Evolutionary conservation across 345 rosid species (phyloP).

Genomic region (Triadica sebifera): DNA sequence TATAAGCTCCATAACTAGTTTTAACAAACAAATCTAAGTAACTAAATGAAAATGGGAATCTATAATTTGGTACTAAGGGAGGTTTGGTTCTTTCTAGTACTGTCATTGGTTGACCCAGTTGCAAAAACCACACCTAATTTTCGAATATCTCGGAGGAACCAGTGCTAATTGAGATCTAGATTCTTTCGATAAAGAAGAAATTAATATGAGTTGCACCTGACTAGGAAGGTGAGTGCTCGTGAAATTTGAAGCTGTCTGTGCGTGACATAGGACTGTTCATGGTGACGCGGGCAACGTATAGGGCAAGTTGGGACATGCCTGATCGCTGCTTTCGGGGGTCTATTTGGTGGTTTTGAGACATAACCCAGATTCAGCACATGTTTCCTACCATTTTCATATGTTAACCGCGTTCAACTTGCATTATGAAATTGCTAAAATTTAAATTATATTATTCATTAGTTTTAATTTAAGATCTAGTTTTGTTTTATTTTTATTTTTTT

Average conservation of each 20-base stretch:
- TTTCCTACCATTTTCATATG: background rate
- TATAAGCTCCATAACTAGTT: too few relatives aligned
- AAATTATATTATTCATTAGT: background rate
- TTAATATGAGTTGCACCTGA: background rate
- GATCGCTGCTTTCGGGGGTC: constrained; percentile 5
- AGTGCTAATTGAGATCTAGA: background rate
- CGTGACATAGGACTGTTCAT: background rate
- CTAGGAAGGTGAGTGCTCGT: background rate
- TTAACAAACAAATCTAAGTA: too few relatives aligned
- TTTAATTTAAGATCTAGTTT: background rate
- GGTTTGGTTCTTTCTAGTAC: too few relatives aligned
- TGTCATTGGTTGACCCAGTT: background rate
- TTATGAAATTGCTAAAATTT: background rate
- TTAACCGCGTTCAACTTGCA: background rate
- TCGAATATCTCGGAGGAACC: background rate
- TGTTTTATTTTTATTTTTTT: background rate
- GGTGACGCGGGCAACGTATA: constrained; percentile 24
- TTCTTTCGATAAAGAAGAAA: background rate
- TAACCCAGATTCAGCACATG: constrained; percentile 8
- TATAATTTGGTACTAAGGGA: background rate
- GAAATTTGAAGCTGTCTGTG: background rate
- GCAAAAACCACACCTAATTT: background rate
- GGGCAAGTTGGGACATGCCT: constrained; percentile 18
- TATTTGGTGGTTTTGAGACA: background rate
- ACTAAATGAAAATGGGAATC: too few relatives aligned